Evolutionary conservation across 176 grass and related monocot species (phyloP).

Genomic region (Lolium multiflorum): DNA sequence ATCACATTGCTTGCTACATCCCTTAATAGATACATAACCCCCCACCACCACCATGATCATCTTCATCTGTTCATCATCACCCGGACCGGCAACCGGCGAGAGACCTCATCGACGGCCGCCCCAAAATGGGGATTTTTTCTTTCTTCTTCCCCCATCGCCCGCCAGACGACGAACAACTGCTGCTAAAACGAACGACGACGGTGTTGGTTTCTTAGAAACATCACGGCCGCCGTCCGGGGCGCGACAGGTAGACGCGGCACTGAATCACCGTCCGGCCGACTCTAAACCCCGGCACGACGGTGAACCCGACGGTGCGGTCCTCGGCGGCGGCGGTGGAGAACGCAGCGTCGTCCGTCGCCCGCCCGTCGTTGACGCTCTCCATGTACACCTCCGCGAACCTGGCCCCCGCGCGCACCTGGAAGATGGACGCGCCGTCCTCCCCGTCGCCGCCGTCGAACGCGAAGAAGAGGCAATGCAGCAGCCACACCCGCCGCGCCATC

Average conservation of each 20-base stretch:
- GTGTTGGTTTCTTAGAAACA: neutral
- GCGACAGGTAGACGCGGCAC: conserved; percentile 77
- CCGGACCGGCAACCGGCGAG: conserved; percentile 40
- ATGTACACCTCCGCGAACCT: conserved; percentile 94
- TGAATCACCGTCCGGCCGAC: conserved; percentile 83
- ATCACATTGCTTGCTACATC: conserved; percentile 48
- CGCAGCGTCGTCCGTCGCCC: conserved; percentile 34
- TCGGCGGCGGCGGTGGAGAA: conserved; percentile 26
- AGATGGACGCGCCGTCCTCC: conserved; percentile 66
- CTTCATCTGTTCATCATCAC: neutral
- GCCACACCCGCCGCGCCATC: conserved; percentile 86
- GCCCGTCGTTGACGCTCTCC: conserved; percentile 71
- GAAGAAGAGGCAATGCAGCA: conserved; percentile 94
- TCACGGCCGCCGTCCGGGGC: conserved; percentile 46
- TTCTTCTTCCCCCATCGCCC: conserved; percentile 40
- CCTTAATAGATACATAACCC: conserved; percentile 60
- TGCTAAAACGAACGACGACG: neutral
- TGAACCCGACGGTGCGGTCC: conserved; percentile 68
- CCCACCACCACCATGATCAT: conserved; percentile 5
- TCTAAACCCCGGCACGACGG: conserved; percentile 85
- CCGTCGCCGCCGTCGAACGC: conserved; percentile 65
- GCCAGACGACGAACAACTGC: conserved; percentile 18
- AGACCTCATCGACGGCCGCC: conserved; percentile 57
- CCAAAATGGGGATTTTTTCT: conserved; percentile 52
- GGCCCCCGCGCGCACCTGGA: conserved; percentile 61